Evolutionary conservation across 1,284 basidiomycete species (phyloP), one percentile per base, ranked within the genome.

Genomic region (Fomes fomentarius): DNA sequence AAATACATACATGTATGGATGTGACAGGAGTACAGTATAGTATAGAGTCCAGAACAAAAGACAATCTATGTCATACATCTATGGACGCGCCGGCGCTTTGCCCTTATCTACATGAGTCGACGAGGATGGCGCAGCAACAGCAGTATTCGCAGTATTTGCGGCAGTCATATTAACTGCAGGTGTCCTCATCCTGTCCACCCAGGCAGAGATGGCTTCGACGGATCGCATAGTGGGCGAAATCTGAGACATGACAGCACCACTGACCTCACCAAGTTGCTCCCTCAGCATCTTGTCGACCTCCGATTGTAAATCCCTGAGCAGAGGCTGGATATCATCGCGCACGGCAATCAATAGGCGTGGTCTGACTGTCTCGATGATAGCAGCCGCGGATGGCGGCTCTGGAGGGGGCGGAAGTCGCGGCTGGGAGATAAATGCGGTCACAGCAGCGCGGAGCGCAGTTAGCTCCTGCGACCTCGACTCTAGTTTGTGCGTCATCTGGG

Each of bases 321-420:
- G 63, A 1, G 76, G 70, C 40, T 63, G 52, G 17, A 82, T 68
- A 15, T 71, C 70, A 1, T 73, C 62, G 19, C 70, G 76, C 21
- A 80, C 68, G 9, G 71, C 65, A 26, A 71, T 65, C 2, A 73
- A 52, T 14, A 84, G 59, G 1, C 72, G 68, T 19, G 74, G 74
- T 22, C 74, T 66, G 45, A 84, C 66, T 12, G 71, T 61, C 24
- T 73, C 62, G 9, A 79, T 47, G 50, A 84, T 68, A 47, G 76
- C 71, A n/a, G 79, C 75, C 0, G 70, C 56, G 4, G 77, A 69
- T 1, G 75, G 69, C 19, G 71, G 63, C 5, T 67, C 60, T 11
- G 57, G 35, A 14, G 63, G 51, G 34, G 68, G 62, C 12, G 56
- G 56, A 38, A 63, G 17, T 7, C 63, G 67, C 12, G 70, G 63